A percentile compares a stretch with the other conserved stretches of the same genome.
Evolutionary conservation across 176 grass and related monocot species (phyloP).

Genomic region (Avena sativa): DNA sequence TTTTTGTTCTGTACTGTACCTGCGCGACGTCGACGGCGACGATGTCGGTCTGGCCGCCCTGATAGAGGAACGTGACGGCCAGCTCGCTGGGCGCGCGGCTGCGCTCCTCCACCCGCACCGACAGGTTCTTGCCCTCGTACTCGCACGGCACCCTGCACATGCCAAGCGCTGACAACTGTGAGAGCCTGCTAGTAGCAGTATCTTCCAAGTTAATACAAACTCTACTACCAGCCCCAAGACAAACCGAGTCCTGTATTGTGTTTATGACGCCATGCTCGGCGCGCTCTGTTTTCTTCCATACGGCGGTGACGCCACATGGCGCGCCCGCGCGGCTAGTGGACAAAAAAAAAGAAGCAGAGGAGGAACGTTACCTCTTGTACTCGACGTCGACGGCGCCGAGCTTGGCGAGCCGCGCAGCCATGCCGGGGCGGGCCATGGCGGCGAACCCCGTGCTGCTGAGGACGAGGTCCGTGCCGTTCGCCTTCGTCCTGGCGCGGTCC

Average conservation of each 20-base stretch:
- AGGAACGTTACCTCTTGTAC: constrained; percentile 68
- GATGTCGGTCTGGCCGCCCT: too few relatives aligned
- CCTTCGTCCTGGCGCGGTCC: constrained; percentile 68
- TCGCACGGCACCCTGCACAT: constrained; percentile 41
- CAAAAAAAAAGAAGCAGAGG: not conserved
- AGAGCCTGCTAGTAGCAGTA: not conserved
- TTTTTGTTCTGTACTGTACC: constrained; percentile 22
- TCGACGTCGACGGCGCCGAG: constrained; percentile 64
- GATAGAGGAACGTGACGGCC: too few relatives aligned
- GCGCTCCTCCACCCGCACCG: too few relatives aligned
- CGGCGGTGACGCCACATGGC: not conserved
- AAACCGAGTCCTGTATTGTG: too few relatives aligned
- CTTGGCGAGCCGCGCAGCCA: constrained; percentile 46
- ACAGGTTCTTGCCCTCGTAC: too few relatives aligned
- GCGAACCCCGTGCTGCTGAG: constrained; percentile 63
- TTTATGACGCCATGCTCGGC: constrained; percentile 4
- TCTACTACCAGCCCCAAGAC: not conserved
- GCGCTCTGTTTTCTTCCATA: not conserved
- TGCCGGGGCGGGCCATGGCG: constrained; percentile 74
- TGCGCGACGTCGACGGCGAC: too few relatives aligned
- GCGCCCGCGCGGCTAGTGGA: constrained; percentile 25
- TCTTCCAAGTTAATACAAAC: not conserved
- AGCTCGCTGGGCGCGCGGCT: too few relatives aligned
- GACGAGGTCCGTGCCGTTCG: constrained; percentile 67
- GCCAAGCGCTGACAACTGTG: not conserved